A percentile compares a stretch with the other conserved stretches of the same genome.
Conservation (phyloP, 1,139 yeast genomes). For the Suhomyces atakaporum region DNA sequence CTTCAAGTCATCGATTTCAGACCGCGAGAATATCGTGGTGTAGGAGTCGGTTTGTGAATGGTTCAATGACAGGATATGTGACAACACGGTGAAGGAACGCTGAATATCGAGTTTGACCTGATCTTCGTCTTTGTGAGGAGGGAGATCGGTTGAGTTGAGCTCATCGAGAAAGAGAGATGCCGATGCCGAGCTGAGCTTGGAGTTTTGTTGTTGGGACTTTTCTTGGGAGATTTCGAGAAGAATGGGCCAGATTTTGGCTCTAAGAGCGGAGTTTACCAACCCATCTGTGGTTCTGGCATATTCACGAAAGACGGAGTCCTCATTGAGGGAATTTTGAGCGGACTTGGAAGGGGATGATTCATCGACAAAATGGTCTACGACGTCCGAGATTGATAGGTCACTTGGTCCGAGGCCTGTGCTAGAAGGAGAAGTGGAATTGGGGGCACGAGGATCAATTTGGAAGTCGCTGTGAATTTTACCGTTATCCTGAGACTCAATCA, state of each 20-base stretch:
- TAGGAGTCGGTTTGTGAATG: constrained; percentile 28
- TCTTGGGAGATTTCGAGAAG: constrained; percentile 28
- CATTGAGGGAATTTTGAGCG: background rate
- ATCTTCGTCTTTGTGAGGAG: constrained; percentile 66
- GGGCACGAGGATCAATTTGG: too few relatives aligned
- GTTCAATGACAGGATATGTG: constrained; percentile 30
- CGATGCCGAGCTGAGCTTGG: constrained; percentile 9
- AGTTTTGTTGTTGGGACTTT: constrained; percentile 2
- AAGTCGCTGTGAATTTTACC: too few relatives aligned
- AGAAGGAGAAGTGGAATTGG: too few relatives aligned
- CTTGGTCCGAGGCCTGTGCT: too few relatives aligned
- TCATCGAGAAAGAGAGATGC: constrained; percentile 22
- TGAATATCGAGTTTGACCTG: constrained; percentile 80
- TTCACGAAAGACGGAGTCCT: constrained; percentile 15
- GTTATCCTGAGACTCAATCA: too few relatives aligned
- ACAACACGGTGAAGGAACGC: constrained; percentile 59
- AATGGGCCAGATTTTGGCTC: constrained; percentile 52
- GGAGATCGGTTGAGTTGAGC: constrained; percentile 32
- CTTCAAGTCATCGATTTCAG: constrained; percentile 39
- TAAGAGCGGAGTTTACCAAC: constrained; percentile 39
- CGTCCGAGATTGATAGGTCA: too few relatives aligned
- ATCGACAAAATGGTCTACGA: too few relatives aligned
- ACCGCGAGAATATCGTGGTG: constrained; percentile 35
- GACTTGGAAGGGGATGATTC: background rate
- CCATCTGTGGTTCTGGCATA: constrained; percentile 52